Percentiles rank a stretch among this genome's conserved stretches.
These are phyloP conservation scores for Nannizziopsis barbatae DNA, from an alignment of 2,329 filamentous ascomycete genomes.

Conservation along the genomic window DNA sequence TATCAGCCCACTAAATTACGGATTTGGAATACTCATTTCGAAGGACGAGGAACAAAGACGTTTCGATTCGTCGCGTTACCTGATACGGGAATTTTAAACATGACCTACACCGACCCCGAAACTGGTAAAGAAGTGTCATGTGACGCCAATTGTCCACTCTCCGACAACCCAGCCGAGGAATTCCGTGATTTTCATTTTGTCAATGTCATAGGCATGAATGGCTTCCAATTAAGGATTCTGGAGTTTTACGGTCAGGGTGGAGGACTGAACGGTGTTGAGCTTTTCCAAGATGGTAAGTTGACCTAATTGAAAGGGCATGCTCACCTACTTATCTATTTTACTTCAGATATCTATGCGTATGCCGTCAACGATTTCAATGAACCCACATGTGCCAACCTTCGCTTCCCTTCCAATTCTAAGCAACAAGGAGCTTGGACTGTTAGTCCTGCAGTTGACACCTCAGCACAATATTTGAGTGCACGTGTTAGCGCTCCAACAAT, in stretches of 20 bases:
- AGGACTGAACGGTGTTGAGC: conserved; percentile 72
- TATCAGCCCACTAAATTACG: conserved; percentile 80
- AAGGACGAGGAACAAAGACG: conserved; percentile 75
- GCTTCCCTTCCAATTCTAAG: conserved; percentile 55
- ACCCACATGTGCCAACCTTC: conserved; percentile 59
- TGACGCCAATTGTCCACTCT: conserved; percentile 75
- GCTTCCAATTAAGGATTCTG: conserved; percentile 73
- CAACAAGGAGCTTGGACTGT: conserved; percentile 63
- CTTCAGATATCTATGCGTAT: conserved; percentile 63
- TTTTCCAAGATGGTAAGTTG: conserved; percentile 60
- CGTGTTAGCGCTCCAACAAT: conserved; percentile 48
- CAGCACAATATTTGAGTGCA: conserved; percentile 61
- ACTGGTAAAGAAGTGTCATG: conserved; percentile 60
- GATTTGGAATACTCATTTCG: conserved; percentile 73
- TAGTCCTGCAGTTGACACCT: conserved; percentile 56
- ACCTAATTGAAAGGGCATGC: background rate
- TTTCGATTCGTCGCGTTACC: conserved; percentile 80
- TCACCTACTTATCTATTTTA: conserved; percentile 11
- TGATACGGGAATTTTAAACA: conserved; percentile 86
- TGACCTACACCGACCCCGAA: conserved; percentile 70
- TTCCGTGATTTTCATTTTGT: conserved; percentile 91
- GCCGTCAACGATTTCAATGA: conserved; percentile 83
- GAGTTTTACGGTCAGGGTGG: conserved; percentile 79
- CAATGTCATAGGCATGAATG: conserved; percentile 75
- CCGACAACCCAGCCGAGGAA: conserved; percentile 50